Base-by-base conservation (phyloP, 1,139 yeast genomes). In the Yamadazyma dendronema region DNA sequence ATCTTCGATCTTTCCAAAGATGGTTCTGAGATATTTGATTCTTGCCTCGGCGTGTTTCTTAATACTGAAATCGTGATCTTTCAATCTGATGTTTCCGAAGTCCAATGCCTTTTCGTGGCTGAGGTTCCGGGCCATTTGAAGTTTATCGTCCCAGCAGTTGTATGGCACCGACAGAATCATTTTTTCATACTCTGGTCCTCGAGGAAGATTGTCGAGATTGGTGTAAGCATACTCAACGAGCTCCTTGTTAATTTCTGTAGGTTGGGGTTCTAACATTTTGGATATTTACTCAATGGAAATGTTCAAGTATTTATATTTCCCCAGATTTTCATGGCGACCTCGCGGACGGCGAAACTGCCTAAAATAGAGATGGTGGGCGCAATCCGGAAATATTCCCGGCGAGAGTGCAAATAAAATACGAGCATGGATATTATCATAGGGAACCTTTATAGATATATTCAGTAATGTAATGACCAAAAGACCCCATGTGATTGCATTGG, bases 1-100 rank as follows among this genome's bases (percentile, higher is more conserved):
- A 7, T 61, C 55, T 25, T 67, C 72, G 25, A 71, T 53, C 33
- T 60, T 59, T 9, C 83, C 82, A 44, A 77, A 69, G 24, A 77
- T 59, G 31, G 54, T 57, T n/a, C 44, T 41, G 27, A 77, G 48
- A 48, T 62, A 60, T 8, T 57, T 58, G 23, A 43, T 36, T 36
- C 79, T 61, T 7, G 77, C 76, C 11, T 56, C 56, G 12, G 39
- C 48, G 39, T 56, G 58, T 16, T 43, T 47, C 10, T 39, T 35
- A 4, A 51, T 27, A 34, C 48, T 50, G 41, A 32, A 47, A 34
- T 49, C 56, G 43, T 52, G 65, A 47, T 74, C 72, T 37, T 60
- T 64, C 40, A 69, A 42, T 33, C 74, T 58, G 32, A 74, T 61
- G 23, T 50, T 48, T 2, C 56, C 65, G 42, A 70, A 74, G 45